Evolutionary conservation across 495 filamentous ascomycete species (phyloP).

Genomic region (Gamarada debralockiae): DNA sequence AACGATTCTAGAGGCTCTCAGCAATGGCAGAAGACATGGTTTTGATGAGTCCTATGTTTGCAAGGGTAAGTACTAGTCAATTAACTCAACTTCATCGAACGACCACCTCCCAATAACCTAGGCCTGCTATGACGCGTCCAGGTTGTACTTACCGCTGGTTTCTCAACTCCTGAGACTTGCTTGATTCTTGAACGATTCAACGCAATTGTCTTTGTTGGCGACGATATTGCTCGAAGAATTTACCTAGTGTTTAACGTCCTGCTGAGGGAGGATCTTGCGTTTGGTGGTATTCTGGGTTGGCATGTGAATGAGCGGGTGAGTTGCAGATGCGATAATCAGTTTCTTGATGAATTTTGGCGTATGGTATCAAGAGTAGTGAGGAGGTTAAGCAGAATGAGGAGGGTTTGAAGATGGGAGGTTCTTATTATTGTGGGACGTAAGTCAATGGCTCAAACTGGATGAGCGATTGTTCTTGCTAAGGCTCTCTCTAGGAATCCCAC

Average conservation of each 20-base stretch:
- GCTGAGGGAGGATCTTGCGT: conserved; percentile 38
- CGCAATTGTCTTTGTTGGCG: conserved; percentile 41
- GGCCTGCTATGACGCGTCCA: no score
- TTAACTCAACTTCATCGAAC: not conserved
- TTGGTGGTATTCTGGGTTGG: conserved; percentile 29
- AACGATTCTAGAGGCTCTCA: conserved; percentile 39
- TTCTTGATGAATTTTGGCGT: conserved; percentile 32
- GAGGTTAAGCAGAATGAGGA: conserved; percentile 24
- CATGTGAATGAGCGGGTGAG: conserved; percentile 26
- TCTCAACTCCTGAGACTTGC: conserved; percentile 41
- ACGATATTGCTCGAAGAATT: conserved; percentile 37
- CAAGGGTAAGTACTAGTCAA: conserved; percentile 26
- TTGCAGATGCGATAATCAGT: conserved; percentile 38
- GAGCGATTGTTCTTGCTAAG: not conserved
- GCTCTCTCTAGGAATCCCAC: conserved; percentile 31
- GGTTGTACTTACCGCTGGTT: no score
- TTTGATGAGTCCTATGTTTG: conserved; percentile 41
- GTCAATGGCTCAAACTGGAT: not conserved
- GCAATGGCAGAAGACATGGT: conserved; percentile 42
- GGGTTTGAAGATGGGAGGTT: not conserved
- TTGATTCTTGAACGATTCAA: conserved; percentile 47
- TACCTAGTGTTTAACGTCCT: conserved; percentile 48
- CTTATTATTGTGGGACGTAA: conserved; percentile 5
- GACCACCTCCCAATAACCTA: no score
- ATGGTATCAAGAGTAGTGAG: conserved; percentile 33